Conservation (phyloP, 768 basidiomycete species). For the Termitomyces sp. region DNA sequence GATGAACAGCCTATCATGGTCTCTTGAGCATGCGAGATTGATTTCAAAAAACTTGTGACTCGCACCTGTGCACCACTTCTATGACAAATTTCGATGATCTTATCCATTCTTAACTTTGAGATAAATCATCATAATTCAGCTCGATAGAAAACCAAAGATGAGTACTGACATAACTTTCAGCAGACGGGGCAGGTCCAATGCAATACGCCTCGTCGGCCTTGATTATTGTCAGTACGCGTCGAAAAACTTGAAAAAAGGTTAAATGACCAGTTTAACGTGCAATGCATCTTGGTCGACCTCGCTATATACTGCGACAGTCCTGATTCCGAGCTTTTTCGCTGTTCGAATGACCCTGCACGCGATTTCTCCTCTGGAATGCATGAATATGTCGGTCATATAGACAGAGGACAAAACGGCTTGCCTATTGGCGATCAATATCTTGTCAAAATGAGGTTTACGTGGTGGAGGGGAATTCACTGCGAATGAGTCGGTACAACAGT, state of each 20-base stretch:
- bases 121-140: not conserved
- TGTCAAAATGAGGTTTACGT: slow-evolving; percentile 21
- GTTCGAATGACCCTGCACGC: slow-evolving; percentile 94
- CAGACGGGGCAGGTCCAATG: slow-evolving; percentile 86
- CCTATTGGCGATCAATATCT: slow-evolving; percentile 25
- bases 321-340: slow-evolving; percentile 81
- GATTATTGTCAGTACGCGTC: not conserved
- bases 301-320: slow-evolving; percentile 89
- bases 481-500: not conserved
- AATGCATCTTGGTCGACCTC: slow-evolving; percentile 78
- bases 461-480: slow-evolving; percentile 24
- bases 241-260: not conserved
- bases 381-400: slow-evolving; percentile 15
- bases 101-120: slow-evolving; percentile 74
- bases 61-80: slow-evolving; percentile 79
- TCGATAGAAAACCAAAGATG: not conserved
- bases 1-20: slow-evolving; percentile 73
- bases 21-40: not conserved
- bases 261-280: slow-evolving; percentile 72
- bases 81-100: slow-evolving; percentile 80
- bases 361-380: slow-evolving; percentile 74
- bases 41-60: not conserved
- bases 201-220: slow-evolving; percentile 87
- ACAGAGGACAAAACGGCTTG: slow-evolving; percentile 20
- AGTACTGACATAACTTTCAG: slow-evolving; percentile 79